phyloP scores from a whole-genome alignment of 202 grass and related monocot genomes.

The Saccharum hybrid region DNA sequence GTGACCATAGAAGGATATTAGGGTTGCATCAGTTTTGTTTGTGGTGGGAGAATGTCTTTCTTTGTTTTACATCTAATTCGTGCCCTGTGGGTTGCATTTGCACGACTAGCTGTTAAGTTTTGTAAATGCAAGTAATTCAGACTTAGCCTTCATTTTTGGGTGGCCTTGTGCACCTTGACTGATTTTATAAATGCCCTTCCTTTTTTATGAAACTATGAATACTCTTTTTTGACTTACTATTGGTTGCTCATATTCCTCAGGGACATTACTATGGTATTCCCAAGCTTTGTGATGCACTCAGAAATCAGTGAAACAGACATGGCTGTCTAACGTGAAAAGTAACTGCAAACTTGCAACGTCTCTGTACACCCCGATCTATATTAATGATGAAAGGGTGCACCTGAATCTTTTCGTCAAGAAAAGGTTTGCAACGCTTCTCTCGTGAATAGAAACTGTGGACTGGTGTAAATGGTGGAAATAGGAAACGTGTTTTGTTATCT shows the following conservation, averaged over 20 bases:
- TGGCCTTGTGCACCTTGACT: not conserved
- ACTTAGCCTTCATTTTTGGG: not conserved
- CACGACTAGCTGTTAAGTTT: not conserved
- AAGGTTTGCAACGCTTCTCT: not conserved
- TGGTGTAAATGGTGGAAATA: not conserved
- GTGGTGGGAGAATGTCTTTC: not conserved
- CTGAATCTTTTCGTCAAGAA: not conserved
- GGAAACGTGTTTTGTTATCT: not conserved
- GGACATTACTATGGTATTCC: conserved; percentile 51
- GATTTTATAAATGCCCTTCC: not conserved
- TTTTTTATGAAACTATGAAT: conserved; percentile 2
- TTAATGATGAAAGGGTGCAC: not conserved
- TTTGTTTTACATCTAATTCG: not conserved
- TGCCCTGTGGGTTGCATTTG: not conserved
- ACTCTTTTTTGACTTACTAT: not conserved
- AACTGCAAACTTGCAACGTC: not conserved
- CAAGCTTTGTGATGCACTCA: conserved; percentile 56
- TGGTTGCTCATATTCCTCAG: conserved; percentile 19
- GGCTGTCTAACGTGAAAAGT: conserved; percentile 10
- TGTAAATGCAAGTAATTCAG: not conserved
- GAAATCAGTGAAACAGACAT: conserved; percentile 48
- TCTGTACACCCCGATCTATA: not conserved
- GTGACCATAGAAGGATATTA: not conserved
- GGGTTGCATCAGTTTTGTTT: not conserved
- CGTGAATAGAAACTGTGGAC: not conserved